Percentiles rank a stretch among this genome's conserved stretches.
Evolutionary conservation across 306 rosid genomes (phyloP).

Genomic region (Vachellia collinsii): DNA sequence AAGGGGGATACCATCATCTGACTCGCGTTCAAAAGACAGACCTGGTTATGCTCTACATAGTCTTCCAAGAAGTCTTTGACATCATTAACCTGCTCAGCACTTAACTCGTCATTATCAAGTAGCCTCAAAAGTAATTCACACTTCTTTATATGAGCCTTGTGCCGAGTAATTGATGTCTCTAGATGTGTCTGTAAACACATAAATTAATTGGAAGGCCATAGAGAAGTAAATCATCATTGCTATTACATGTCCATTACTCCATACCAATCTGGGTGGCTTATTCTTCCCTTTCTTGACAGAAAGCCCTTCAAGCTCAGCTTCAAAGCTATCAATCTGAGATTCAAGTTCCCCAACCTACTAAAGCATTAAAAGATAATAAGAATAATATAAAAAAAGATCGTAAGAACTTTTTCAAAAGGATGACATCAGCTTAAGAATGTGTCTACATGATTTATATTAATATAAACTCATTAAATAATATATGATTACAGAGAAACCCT

Average conservation of each 20-base stretch:
- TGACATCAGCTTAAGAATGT: neutral
- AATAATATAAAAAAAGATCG: conserved; percentile 21
- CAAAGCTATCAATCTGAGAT: conserved; percentile 80
- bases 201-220: conserved; percentile 25
- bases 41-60: conserved; percentile 92
- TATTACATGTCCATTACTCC: conserved; percentile 21
- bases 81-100: conserved; percentile 91
- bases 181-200: conserved; percentile 62
- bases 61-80: conserved; percentile 83
- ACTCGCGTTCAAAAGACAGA: conserved; percentile 24
- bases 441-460: neutral
- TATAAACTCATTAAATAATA: conserved; percentile 5
- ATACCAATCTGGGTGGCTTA: conserved; percentile 87
- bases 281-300: conserved; percentile 76
- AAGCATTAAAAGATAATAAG: conserved; percentile 1
- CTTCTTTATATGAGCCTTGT: conserved; percentile 89
- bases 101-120: conserved; percentile 82
- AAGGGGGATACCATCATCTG: conserved; percentile 28
- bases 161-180: conserved; percentile 78
- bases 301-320: conserved; percentile 88
- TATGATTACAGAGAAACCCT: conserved; percentile 18
- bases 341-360: conserved; percentile 82
- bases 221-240: conserved; percentile 33
- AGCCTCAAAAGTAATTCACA: conserved; percentile 80
- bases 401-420: conserved; percentile 25